These are phyloP conservation scores for Cryomyces minteri DNA, from an alignment of 495 filamentous ascomycete species.

Conservation along the genomic window DNA sequence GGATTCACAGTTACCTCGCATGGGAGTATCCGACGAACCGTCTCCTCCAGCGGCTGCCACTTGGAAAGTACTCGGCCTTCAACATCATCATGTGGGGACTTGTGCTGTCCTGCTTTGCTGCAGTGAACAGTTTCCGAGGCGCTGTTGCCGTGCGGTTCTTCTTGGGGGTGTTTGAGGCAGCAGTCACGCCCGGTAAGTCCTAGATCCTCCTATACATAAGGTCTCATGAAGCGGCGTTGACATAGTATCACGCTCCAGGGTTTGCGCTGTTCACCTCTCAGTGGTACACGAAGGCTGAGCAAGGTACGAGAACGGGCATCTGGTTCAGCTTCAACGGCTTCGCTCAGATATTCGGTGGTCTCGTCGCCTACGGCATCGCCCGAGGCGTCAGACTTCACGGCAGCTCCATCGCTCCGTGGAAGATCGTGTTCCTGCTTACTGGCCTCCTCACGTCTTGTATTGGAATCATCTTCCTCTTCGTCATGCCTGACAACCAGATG, in stretches of 20 bases:
- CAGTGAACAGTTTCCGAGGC: constrained; percentile 20
- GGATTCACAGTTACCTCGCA: constrained; percentile 25
- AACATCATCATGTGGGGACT: constrained; percentile 26
- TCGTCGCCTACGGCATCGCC: constrained; percentile 47
- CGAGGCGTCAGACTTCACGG: constrained; percentile 32
- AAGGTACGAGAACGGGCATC: constrained; percentile 26
- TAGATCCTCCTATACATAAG: not conserved
- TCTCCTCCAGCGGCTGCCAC: constrained; percentile 39
- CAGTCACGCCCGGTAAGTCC: constrained; percentile 20
- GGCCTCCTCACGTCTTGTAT: constrained; percentile 40
- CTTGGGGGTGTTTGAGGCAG: constrained; percentile 30
- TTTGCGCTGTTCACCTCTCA: constrained; percentile 31
- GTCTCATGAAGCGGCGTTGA: not conserved
- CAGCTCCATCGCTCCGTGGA: constrained; percentile 40
- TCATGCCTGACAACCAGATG: constrained; percentile 51
- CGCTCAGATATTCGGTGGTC: constrained; percentile 31
- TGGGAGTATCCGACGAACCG: constrained; percentile 38
- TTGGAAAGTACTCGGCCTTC: constrained; percentile 25
- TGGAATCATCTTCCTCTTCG: constrained; percentile 38
- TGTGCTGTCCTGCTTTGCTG: constrained; percentile 24
- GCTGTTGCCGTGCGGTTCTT: constrained; percentile 28
- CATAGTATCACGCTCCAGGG: constrained; percentile 6
- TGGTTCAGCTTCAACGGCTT: constrained; percentile 34
- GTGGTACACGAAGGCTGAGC: constrained; percentile 27
- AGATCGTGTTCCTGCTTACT: constrained; percentile 48